Evolutionary conservation across 2,329 filamentous ascomycete genomes (phyloP), one percentile per base, ranked within the genome.

Genomic region (Talaromyces sp.): DNA sequence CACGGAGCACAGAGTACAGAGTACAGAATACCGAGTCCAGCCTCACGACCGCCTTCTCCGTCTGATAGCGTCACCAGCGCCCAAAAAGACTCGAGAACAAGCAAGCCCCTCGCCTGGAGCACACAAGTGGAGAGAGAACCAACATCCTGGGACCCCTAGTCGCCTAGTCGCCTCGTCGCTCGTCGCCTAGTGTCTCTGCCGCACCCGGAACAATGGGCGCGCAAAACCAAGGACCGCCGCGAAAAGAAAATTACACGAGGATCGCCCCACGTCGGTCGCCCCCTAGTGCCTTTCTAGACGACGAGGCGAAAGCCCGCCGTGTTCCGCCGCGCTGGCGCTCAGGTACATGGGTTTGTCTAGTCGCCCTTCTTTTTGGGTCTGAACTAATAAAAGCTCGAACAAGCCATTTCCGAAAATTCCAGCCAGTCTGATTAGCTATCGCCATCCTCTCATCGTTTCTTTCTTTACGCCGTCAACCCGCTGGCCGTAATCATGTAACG

Each of bases 241-340:
- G 19, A 46, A 46, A 46, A 46, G 70, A 71, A 72, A 69, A 65
- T 65, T 52, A 52, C 24, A 52, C 63, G 71, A 74, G 73, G 69
- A 70, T 70, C 68, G 62, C 70, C 69, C 70, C 69, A 72, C 67
- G 67, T 62, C 62, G 64, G 66, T 65, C 32, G 26, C 58, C 31
- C 49, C 49, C 26, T 52, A 52, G 49, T 46, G 43, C 43, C 11
- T 24, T 46, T 46, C 43, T 46, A 46, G 43, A 46, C 43, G 43
- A 19, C 43, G 43, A 46, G 43, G 43, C 49, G 49, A 52, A 29
- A 29, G 49, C 24, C 49, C 27, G 27, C 19, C 24, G 11, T 29
- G 49, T 29, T 52, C 49, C 49, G 17, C 49, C 17, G 49, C 27
- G 49, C 49, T 26, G 49, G 49, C 24, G 49, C 24, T 31, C 49